phyloP scores from a whole-genome alignment of 495 filamentous ascomycete genomes.

The Darksidea phi region DNA sequence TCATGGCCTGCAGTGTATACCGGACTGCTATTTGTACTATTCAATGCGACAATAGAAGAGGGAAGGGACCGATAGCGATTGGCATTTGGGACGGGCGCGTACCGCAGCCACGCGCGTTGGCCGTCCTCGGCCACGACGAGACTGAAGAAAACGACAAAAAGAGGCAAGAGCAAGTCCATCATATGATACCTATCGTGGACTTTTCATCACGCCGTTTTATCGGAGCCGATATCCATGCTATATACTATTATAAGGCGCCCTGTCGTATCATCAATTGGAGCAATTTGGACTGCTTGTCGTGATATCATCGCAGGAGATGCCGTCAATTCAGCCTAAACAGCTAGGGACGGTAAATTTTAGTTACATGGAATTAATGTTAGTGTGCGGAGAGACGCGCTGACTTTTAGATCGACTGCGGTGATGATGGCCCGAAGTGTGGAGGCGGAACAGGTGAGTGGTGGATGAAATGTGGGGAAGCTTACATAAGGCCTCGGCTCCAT shows the following conservation, averaged over 20 bases:
- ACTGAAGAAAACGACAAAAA: background rate
- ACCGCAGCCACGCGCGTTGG: constrained; percentile 63
- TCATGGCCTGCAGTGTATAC: constrained; percentile 60
- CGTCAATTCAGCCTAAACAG: background rate
- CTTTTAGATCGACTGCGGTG: too few species aligned
- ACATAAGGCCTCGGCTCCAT: too few species aligned
- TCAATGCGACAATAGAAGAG: constrained; percentile 56
- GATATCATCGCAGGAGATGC: background rate
- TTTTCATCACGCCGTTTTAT: background rate
- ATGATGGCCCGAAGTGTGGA: too few species aligned
- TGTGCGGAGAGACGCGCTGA: background rate
- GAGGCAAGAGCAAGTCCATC: background rate
- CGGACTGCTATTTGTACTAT: constrained; percentile 52
- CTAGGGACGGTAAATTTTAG: background rate
- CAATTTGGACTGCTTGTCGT: background rate
- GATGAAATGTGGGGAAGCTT: too few species aligned
- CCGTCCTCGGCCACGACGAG: constrained; percentile 57
- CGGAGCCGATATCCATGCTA: background rate
- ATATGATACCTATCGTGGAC: background rate
- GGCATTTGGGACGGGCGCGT: constrained; percentile 54
- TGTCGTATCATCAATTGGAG: background rate
- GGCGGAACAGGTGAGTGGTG: too few species aligned
- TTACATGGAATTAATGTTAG: background rate
- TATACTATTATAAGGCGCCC: background rate
- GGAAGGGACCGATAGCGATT: constrained; percentile 45